Evolutionary conservation across 2,329 filamentous ascomycete genomes (phyloP), one percentile per base, ranked within the genome.

Genomic region (Rutstroemia sp.): DNA sequence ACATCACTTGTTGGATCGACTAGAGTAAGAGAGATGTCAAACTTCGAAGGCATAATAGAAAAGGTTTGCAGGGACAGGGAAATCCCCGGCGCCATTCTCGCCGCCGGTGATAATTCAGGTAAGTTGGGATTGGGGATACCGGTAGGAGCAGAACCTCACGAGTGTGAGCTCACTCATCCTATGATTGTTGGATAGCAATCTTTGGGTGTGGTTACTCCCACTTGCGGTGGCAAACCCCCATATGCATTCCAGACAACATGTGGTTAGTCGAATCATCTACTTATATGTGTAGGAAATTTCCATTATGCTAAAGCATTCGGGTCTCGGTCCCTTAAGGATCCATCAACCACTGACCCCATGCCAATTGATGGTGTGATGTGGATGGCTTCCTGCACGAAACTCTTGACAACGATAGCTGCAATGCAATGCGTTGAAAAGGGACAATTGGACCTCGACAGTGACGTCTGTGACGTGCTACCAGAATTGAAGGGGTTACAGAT

Each of bases 301-400:
- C 59, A 50, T 4, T 75, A 74, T 58, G 57, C 61, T 34, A 69
- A 70, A 54, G 56, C 65, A 1, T 72, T 75, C 27, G 73, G 73
- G 1, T 58, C 54, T 9, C 66, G 66, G 1, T 68, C 69, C 18
- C 61, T 78, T 74, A 74, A 83, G 7, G 79, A 79, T 0, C 79
- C 77, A 0, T 79, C 76, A 60, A 80, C 78, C 18, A 42, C 41
- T 4, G 76, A 81, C 49, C 72, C 77, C 2, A 82, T 88, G 78
- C 77, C 76, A 0, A 69, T 82, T 0, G 82, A 88, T 41, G 81
- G 74, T 8, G 71, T 82, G 1, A 87, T 85, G 65, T 82, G 77
- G 78, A 72, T 83, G 5, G 80, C 80, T 0, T 81, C 78, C 0
- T 81, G 77, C 63, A 81, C 80, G 16, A 83, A 83, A 68, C 72